phyloP scores from a whole-genome alignment of 345 rosid genomes.

The Salix caprea region DNA sequence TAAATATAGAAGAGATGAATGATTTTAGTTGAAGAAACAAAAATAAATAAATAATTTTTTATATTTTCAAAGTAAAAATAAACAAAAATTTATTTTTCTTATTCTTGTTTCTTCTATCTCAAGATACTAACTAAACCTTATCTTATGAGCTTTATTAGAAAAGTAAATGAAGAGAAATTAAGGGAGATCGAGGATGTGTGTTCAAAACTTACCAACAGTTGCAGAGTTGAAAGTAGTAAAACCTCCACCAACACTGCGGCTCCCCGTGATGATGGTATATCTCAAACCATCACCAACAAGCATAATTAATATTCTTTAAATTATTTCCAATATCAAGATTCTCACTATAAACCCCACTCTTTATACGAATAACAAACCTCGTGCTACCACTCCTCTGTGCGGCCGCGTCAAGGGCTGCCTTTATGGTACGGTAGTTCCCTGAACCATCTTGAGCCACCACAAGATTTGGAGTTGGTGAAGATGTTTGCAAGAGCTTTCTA shows the following conservation, averaged over 20 bases:
- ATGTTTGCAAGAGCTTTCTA: conserved; percentile 49
- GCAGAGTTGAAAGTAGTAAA: conserved; percentile 81
- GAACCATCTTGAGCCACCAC: conserved; percentile 77
- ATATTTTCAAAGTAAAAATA: too few species aligned
- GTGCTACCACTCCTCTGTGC: conserved; percentile 43
- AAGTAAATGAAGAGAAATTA: not conserved
- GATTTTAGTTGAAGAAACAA: too few species aligned
- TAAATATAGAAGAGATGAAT: too few species aligned
- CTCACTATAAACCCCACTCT: conserved; percentile 64
- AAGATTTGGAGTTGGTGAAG: conserved; percentile 38
- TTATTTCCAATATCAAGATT: conserved; percentile 50
- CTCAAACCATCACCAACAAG: conserved; percentile 67
- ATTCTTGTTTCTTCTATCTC: too few species aligned
- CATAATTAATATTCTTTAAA: conserved; percentile 66
- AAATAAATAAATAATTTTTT: too few species aligned
- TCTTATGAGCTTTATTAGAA: too few species aligned
- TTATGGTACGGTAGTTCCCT: conserved; percentile 52
- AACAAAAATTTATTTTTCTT: too few species aligned
- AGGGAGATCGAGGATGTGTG: not conserved
- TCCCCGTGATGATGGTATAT: conserved; percentile 64
- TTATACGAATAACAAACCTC: conserved; percentile 66
- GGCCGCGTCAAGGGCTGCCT: conserved; percentile 63
- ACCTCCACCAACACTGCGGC: conserved; percentile 62
- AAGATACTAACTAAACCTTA: too few species aligned
- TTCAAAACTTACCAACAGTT: conserved; percentile 59